Evolutionary conservation across 768 basidiomycete genomes (phyloP).

Genomic region (Serendipita sp.): DNA sequence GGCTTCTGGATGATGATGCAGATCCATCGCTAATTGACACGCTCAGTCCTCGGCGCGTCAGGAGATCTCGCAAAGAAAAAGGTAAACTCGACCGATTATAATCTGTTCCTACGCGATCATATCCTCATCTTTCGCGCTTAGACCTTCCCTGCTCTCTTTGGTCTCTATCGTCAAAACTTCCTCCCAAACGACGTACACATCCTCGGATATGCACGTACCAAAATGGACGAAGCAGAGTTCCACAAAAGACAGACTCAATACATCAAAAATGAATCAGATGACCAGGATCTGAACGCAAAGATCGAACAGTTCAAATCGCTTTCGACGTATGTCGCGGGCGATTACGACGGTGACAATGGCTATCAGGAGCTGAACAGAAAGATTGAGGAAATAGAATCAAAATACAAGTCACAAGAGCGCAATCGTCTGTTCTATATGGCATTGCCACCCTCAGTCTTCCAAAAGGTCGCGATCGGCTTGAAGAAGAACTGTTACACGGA

Average conservation of each 20-base stretch:
- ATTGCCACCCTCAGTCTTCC: slow-evolving; percentile 92
- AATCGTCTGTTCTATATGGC: slow-evolving; percentile 95
- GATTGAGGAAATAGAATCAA: slow-evolving; percentile 60
- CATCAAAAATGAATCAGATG: slow-evolving; percentile 62
- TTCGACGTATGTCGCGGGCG: slow-evolving; percentile 69
- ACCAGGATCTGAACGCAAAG: slow-evolving; percentile 37
- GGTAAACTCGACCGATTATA: slow-evolving; percentile 24
- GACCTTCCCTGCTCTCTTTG: slow-evolving; percentile 94
- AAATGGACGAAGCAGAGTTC: slow-evolving; percentile 77
- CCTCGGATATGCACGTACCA: slow-evolving; percentile 92
- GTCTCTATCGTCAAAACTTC: slow-evolving; percentile 62
- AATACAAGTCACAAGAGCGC: slow-evolving; percentile 41
- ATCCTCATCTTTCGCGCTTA: slow-evolving; percentile 18
- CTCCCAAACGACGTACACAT: slow-evolving; percentile 76
- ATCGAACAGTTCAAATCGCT: slow-evolving; percentile 73
- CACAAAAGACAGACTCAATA: slow-evolving; percentile 69
- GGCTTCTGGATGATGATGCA: neutral
- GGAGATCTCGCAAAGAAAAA: slow-evolving; percentile 99
- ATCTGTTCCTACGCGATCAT: neutral
- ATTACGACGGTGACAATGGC: slow-evolving; percentile 70
- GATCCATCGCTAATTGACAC: slow-evolving; percentile 1
- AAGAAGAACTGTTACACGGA: slow-evolving; percentile 65
- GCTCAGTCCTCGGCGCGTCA: slow-evolving; percentile 78
- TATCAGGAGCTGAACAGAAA: slow-evolving; percentile 65
- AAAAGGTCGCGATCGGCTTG: slow-evolving; percentile 68